Conservation (phyloP, 352 stramenopile genomes). For the Globisporangium parvum region DNA sequence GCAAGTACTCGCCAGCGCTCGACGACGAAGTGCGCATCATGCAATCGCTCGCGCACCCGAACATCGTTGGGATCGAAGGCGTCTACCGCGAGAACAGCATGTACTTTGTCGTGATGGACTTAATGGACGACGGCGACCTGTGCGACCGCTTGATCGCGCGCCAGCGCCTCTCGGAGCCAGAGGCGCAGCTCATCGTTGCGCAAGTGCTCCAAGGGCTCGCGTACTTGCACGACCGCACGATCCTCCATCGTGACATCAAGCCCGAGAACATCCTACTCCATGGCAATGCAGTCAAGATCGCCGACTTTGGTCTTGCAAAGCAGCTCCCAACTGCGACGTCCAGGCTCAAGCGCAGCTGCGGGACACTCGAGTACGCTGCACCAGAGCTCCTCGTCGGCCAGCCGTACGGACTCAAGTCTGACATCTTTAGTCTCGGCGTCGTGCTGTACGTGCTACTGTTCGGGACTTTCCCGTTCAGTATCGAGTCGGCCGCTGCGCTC, state of each 20-base stretch:
- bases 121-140: slow-evolving; percentile 69
- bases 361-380: slow-evolving; percentile 73
- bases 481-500: slow-evolving; percentile 60
- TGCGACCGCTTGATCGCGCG: slow-evolving; percentile 68
- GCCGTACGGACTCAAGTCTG: slow-evolving; percentile 69
- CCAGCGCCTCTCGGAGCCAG: slow-evolving; percentile 46
- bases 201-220: slow-evolving; percentile 54
- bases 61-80: slow-evolving; percentile 59
- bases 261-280: slow-evolving; percentile 81
- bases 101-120: slow-evolving; percentile 82
- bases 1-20: slow-evolving; percentile 50
- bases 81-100: slow-evolving; percentile 67
- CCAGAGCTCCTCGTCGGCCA: slow-evolving; percentile 60
- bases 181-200: slow-evolving; percentile 50
- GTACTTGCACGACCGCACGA: slow-evolving; percentile 56
- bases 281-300: slow-evolving; percentile 63
- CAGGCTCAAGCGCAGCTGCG: slow-evolving; percentile 59
- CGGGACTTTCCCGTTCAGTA: slow-evolving; percentile 70
- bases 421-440: slow-evolving; percentile 76
- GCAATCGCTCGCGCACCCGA: slow-evolving; percentile 52
- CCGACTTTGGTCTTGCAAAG: slow-evolving; percentile 75
- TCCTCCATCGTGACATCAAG: slow-evolving; percentile 76
- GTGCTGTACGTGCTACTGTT: slow-evolving; percentile 80
- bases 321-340: slow-evolving; percentile 38
- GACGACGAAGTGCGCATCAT: slow-evolving; percentile 71